Conservation (phyloP, 257 asterid species). For the Verbascum thapsus region DNA sequence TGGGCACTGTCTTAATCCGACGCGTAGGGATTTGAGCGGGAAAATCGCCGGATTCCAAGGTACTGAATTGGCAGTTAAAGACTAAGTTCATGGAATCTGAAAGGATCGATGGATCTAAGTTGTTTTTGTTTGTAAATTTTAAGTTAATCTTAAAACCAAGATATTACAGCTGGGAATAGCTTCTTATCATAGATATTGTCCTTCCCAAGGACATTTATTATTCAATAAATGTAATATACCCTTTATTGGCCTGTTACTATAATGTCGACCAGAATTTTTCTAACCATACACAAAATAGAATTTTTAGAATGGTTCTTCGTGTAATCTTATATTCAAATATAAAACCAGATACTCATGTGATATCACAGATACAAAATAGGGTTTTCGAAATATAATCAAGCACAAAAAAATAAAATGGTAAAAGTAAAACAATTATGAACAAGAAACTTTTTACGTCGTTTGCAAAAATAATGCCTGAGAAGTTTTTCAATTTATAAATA, state of each 20-base stretch:
- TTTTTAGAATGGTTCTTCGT: conserved; percentile 5
- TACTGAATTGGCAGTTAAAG: conserved; percentile 15
- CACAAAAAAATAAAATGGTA: too few species aligned
- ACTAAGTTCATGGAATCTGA: conserved; percentile 60
- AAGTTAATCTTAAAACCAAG: conserved; percentile 35
- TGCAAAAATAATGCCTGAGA: too few species aligned
- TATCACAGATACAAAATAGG: neutral
- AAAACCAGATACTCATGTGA: neutral
- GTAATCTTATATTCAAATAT: conserved; percentile 15
- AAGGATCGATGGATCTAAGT: conserved; percentile 8
- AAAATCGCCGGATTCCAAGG: conserved; percentile 30
- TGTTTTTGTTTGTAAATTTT: neutral
- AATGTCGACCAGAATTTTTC: conserved; percentile 23
- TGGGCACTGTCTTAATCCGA: too few species aligned
- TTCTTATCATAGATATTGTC: conserved; percentile 30
- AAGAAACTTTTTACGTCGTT: too few species aligned
- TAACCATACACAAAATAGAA: conserved; percentile 24
- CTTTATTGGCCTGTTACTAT: neutral
- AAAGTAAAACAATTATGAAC: too few species aligned
- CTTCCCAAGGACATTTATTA: conserved; percentile 11
- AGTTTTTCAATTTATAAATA: too few species aligned
- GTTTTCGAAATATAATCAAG: too few species aligned
- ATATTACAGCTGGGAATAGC: conserved; percentile 49
- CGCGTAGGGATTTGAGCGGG: too few species aligned
- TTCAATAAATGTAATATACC: neutral